Evolutionary conservation across 768 basidiomycete species (phyloP), one percentile per base, ranked within the genome.

Genomic region (Termitomyces sp.): DNA sequence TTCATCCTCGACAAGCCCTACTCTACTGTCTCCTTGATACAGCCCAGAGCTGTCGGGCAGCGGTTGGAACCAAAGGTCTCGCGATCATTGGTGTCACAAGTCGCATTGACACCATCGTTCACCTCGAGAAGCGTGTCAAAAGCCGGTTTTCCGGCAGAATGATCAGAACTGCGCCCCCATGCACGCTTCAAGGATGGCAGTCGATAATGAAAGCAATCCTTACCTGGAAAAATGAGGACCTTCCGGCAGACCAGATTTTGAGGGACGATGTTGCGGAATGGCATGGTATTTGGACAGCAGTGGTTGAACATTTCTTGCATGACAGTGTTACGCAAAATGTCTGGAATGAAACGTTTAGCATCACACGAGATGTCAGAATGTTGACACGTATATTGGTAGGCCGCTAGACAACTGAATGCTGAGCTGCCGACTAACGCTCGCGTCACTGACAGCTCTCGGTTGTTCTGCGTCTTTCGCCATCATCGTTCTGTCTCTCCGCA

Each of bases 21-120:
- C 83, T 99, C 5, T 99, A 99, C 70, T 98, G 96, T 70, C 83
- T 99, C 17, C 81, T 99, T 53, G 97, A 99, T 69, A 95, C 94
- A 1, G 96, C 86, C 1, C 97, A 99, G 68, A 90, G 89, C 65
- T 88, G 92, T 71, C 81, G 88, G 60, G 82, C 86, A 2, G 81
- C 81, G 17, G 72, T 76, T 49, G 79, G 77, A 12, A 83, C 70
- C 66, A 86, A 83, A 63, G 95, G 94, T 2, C 73, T 97, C 25
- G 90, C 89, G 0, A 87, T 99, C 38, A 78, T 99, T 40, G 97
- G 97, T 8, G 73, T 95, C 11, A 94, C 95, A 1, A 87, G 86
- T 37, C 86, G 95, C 9, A 82, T 96, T 29, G 95, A 98, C 68
- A 90, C 93, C 17, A 83, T 98, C 61, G 90, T 92, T 64, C 75